Base-by-base conservation (phyloP, 2,329 filamentous ascomycete genomes). In the Hymenoscyphus linearis region DNA sequence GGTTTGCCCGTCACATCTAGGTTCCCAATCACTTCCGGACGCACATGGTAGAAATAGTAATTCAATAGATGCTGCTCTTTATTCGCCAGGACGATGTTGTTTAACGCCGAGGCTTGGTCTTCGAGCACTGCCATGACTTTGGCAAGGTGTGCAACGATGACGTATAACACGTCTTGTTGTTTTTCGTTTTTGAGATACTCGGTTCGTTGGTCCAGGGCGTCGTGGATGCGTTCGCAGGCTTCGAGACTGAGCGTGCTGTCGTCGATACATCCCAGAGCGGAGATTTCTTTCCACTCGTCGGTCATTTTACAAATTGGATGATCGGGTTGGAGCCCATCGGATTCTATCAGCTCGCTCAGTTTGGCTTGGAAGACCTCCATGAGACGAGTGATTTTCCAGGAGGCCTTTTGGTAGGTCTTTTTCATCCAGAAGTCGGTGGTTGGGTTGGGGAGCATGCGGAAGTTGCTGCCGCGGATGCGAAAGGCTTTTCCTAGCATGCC, bases 381-480 rank as follows among this genome's bases (percentile, higher is more conserved):
- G 1, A 72, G 53, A 6, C 50, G 60, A 0, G 61, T 65, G 22
- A 70, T 68, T 60, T 66, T 71, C 70, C 70, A 72, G 16, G 69
- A 66, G 13, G 70, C 64, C 58, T 68, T 71, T 27, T 60, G 54
- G 27, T 66, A 66, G 5, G 44, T 58, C 16, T 66, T 68, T 52
- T 72, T 81, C 61, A 83, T 77, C 82, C 82, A 85, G n/a, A 71
- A 72, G 58, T 81, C 80, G 1, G 76, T 74, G 0, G 82, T 85
- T 0, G 83, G 83, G 63, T 85, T 85, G 0, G 83, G 83, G 1
- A 85, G 74, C 69, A 79, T 78, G 1, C 80, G 80, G 63, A 81
- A 85, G 60, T 74, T 76, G 55, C 75, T 82, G 53, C 79, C 71
- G 5, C 74, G 73, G 25, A 83, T 78, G 58, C 83, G 80, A 25